Base-by-base conservation (phyloP, 169 alveolate species). In the Cryptosporidium baileyi region DNA sequence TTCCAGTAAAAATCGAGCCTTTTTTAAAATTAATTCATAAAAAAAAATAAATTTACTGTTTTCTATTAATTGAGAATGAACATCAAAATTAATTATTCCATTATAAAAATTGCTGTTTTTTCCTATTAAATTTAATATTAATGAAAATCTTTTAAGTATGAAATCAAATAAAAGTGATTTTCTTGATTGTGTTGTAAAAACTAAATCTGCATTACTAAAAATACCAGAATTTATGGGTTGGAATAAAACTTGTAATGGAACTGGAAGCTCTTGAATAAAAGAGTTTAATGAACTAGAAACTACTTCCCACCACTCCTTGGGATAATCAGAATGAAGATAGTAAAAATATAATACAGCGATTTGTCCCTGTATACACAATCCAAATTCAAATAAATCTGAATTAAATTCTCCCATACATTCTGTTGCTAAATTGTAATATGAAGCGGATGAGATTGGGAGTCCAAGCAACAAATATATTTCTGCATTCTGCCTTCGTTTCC, bases 231-330 rank as follows among this genome's bases (percentile, higher is more conserved):
- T 17, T 2, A 36, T 36, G 22, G 57, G 38, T 3, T 54, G 85
- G 40, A 57, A n/a, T 34, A 32, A 13, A 19, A 19, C 47, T 74
- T 74, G 85, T 57, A 74, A 15, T 8, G 85, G 85, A 2, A 24
- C 24, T 26, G 85, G 85, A 11, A 74, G 22, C 17, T 74, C 85
- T 11, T 51, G 59, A 52, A 57, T 34, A 32, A 74, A 74, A 0
- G 85, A 74, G 32, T 36, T 51, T 19, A 41, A 22, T 19, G 85
- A 74, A 36, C 54, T 51, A 36, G 67, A 51, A 15, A 52, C 67
- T 6, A 57, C 85, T 19, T 74, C 74, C 85, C 85, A 74, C 85
- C 85, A 74, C 15, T 59, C 85, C 0, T 40, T 15, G 1, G 85
- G 26, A 9, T 36, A 28, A 8, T 74, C 60, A 5, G 63, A 51